Evolutionary conservation across 306 rosid species (phyloP), one percentile per base, ranked within the genome.

Genomic region (Nissolia schottii): DNA sequence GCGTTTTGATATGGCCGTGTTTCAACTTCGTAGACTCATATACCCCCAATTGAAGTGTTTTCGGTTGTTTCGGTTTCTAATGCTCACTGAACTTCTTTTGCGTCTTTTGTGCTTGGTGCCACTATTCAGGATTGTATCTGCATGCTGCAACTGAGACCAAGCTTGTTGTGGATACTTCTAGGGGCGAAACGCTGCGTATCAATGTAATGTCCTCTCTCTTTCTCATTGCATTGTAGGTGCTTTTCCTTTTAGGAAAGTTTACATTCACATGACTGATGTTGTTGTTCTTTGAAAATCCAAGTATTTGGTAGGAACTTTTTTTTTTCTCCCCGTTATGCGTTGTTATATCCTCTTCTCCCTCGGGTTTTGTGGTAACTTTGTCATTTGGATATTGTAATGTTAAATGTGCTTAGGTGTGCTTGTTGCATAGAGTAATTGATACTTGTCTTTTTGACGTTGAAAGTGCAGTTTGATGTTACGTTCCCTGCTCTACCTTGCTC

Each of bases 401-500:
- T 49, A n/a, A n/a, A 5, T 57, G 1, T 24, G 19, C 13, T 27
- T 23, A 4, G 20, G 16, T 49, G 70, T 54, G 25, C 41, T 81
- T 64, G 40, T 41, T 15, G n/a, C 23, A 8, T 20, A 15, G 68
- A 12, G 51, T 77, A 34, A 73, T 58, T 69, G 31, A 48, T 71
- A n/a, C 6, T 10, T 32, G 45, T 62, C 48, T n/a, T 80, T 73
- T 71, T 78, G 69, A 38, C 76, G 70, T 37, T 67, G 82, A 67
- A 79, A 73, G 79, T 88, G 92, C 96, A 95, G 99, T 95, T 95
- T 61, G 99, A 95, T 89, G 96, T 95, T 54, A 89, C 96, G 3
- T 95, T 95, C 79, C 93, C 97, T 29, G 97, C 99, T 13, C 90
- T 95, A 56, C 88, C 99, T 4, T 95, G 99, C 76, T 95, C 97